A percentile compares a stretch with the other conserved stretches of the same genome.
Conservation (phyloP, 768 basidiomycete genomes). For the Dacryopinax primogenitus region DNA sequence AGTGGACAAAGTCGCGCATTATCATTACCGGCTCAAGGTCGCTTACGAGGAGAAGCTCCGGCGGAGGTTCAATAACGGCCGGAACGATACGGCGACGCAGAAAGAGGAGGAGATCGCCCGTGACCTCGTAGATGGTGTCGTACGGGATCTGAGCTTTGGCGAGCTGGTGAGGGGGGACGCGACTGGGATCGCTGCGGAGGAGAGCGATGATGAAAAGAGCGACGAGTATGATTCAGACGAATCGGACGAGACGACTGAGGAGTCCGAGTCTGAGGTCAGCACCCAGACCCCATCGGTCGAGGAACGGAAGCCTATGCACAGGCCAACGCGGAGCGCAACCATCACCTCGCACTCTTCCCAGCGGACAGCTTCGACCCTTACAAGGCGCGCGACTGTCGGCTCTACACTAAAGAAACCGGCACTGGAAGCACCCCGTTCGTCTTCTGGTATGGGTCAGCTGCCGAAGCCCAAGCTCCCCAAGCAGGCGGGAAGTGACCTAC, state of each 20-base stretch:
- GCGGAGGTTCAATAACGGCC: constrained; percentile 57
- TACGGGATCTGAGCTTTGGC: constrained; percentile 69
- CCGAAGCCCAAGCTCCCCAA: constrained; percentile 25
- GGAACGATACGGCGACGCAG: constrained; percentile 40
- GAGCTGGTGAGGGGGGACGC: constrained; percentile 67
- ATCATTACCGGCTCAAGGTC: constrained; percentile 91
- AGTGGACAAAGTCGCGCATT: constrained; percentile 75
- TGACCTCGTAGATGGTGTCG: constrained; percentile 65
- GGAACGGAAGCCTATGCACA: background rate
- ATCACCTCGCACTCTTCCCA: background rate
- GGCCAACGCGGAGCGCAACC: background rate
- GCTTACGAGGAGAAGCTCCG: constrained; percentile 84
- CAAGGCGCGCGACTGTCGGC: constrained; percentile 3
- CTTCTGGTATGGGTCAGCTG: background rate
- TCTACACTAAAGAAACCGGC: constrained; percentile 12
- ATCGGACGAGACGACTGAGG: constrained; percentile 17
- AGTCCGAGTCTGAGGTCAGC: constrained; percentile 23
- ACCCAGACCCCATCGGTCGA: constrained; percentile 21
- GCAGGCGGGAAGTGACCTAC: constrained; percentile 34
- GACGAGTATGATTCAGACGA: constrained; percentile 26
- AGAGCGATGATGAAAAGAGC: constrained; percentile 28
- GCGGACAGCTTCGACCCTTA: constrained; percentile 5
- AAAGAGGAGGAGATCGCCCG: constrained; percentile 75
- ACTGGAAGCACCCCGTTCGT: background rate
- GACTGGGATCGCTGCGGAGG: constrained; percentile 65